These are phyloP conservation scores for Ampelomyces quisqualis DNA, from an alignment of 2,329 filamentous ascomycete species.

Conservation along the genomic window DNA sequence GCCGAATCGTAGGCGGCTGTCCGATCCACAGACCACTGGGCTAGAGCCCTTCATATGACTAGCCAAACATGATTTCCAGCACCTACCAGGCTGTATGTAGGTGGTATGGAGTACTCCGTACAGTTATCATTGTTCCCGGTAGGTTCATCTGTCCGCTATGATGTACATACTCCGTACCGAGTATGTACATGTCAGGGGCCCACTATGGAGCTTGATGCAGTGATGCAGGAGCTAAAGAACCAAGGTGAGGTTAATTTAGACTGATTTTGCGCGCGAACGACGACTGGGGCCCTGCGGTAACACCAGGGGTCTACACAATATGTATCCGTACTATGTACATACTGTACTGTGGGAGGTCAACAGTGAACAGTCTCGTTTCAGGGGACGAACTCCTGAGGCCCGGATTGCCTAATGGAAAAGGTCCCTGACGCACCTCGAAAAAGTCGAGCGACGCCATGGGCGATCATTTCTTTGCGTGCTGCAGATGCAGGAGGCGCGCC, in stretches of 20 bases:
- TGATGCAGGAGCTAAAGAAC: slow-evolving; percentile 19
- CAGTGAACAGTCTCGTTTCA: slow-evolving; percentile 23
- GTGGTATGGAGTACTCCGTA: too few species aligned
- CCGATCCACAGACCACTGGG: slow-evolving; percentile 19
- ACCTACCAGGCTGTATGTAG: slow-evolving; percentile 6
- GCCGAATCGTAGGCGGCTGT: slow-evolving; percentile 29
- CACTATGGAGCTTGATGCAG: slow-evolving; percentile 20
- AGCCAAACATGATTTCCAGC: not conserved
- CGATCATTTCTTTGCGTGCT: slow-evolving; percentile 8
- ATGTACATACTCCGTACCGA: too few species aligned
- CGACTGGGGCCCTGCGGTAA: slow-evolving; percentile 27
- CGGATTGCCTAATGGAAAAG: slow-evolving; percentile 24
- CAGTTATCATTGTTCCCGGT: slow-evolving; percentile 10
- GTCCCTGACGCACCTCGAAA: slow-evolving; percentile 19
- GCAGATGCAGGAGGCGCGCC: slow-evolving; percentile 9
- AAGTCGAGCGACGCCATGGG: slow-evolving; percentile 7
- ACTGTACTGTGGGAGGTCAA: too few species aligned
- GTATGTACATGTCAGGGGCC: slow-evolving; percentile 19
- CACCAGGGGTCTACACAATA: slow-evolving; percentile 29
- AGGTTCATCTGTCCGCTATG: slow-evolving; percentile 8
- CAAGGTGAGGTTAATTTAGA: slow-evolving; percentile 28
- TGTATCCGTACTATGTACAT: too few species aligned
- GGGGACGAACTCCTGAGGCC: slow-evolving; percentile 27
- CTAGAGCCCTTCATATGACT: slow-evolving; percentile 10
- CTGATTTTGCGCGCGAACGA: slow-evolving; percentile 33